These are phyloP conservation scores for Geosmithia morbida DNA, from an alignment of 2,329 filamentous ascomycete species.

Conservation along the genomic window DNA sequence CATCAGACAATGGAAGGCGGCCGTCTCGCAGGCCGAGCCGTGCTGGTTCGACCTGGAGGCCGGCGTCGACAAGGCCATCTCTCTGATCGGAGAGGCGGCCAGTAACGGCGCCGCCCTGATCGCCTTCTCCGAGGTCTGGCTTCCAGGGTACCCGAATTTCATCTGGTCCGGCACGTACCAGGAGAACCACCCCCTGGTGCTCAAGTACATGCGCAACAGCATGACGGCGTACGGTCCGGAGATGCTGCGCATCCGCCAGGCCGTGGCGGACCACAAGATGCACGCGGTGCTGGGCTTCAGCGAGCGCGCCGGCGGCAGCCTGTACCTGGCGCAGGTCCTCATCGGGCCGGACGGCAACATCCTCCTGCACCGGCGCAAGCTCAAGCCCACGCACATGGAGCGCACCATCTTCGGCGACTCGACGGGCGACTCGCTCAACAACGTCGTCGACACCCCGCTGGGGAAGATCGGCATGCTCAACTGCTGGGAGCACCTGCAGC, in stretches of 20 bases:
- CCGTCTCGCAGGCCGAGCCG: constrained; percentile 12
- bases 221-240: constrained; percentile 22
- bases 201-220: constrained; percentile 23
- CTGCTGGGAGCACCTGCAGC: constrained; percentile 37
- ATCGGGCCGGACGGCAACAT: constrained; percentile 32
- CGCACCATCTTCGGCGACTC: constrained; percentile 38
- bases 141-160: constrained; percentile 36
- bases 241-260: constrained; percentile 25
- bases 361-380: constrained; percentile 31
- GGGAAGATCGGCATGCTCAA: constrained; percentile 28
- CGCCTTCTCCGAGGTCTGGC: constrained; percentile 37
- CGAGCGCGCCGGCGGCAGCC: constrained; percentile 17
- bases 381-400: constrained; percentile 35
- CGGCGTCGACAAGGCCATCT: constrained; percentile 10
- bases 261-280: constrained; percentile 29
- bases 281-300: constrained; percentile 26
- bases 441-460: constrained; percentile 22
- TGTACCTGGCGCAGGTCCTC: constrained; percentile 35
- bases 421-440: constrained; percentile 35
- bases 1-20: constrained; percentile 4
- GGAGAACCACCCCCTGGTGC: constrained; percentile 6
- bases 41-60: constrained; percentile 9
- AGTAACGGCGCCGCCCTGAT: constrained; percentile 37
- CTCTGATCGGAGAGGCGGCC: constrained; percentile 10
- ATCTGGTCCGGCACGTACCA: constrained; percentile 14